Base-by-base conservation (phyloP, 106 monocot genomes). In the Dactylorhiza incarnata region DNA sequence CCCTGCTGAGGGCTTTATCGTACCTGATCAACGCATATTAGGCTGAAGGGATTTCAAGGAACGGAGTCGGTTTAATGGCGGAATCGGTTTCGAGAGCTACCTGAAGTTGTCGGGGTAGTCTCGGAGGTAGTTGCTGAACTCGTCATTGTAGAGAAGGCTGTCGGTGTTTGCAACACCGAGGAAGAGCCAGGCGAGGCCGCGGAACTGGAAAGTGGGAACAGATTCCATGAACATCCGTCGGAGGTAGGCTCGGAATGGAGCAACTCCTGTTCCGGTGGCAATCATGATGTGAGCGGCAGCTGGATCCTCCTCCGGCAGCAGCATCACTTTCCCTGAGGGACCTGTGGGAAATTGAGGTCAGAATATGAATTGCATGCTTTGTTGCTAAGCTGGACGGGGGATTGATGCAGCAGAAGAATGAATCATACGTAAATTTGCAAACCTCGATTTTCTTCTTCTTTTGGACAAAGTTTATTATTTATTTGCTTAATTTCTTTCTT, bases 201-300 rank as follows among this genome's bases (percentile, higher is more conserved):
- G 78, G 56, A 97, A 97, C 54, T 77, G 68, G 84, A 84, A 93
- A 4, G 47, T 78, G 23, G 97, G 84, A 19, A 91, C 87, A 15
- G 81, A 77, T 76, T 97, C 97, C 97, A 97, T 97, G 76, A 97
- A 94, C 91, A 97, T 91, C 44, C 97, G 90, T 5, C 97, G 85
- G 11, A 97, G 97, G 79, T 97, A 97, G 71, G 83, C 97, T 20
- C 97, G 88, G 78, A 75, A 97, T 7, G 97, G 97, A 76, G 97
- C 97, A 73, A 97, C 68, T 53, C 97, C 97, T n/a, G 97, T 97
- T 46, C 97, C 97, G 7, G 97, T 97, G 19, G 91, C 97, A 48
- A 97, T 97, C 97, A 97, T 97, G 78, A 97, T 97, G 52, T 97
- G 97, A 65, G 91, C 89, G 16, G 97, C 94, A 45, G 87, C 91